phyloP scores from a whole-genome alignment of 257 asterid species.

The Schizonepeta tenuifolia region DNA sequence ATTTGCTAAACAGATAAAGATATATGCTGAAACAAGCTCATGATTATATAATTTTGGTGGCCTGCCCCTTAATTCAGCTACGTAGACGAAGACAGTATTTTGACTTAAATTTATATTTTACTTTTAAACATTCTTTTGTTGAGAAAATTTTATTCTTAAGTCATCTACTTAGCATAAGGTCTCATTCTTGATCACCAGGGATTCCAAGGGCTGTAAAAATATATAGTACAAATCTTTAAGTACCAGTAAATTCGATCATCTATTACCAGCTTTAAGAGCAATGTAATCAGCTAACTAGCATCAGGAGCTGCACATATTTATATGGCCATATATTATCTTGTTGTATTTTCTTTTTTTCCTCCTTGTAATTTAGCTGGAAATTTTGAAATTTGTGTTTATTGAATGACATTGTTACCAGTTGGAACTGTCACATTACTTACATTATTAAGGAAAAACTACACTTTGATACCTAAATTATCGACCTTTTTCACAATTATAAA shows the following conservation, averaged over 20 bases:
- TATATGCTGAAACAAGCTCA: conserved; percentile 26
- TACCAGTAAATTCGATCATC: neutral
- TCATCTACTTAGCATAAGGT: neutral
- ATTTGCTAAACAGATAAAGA: conserved; percentile 58
- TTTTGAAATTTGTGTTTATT: no score
- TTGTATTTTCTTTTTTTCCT: neutral
- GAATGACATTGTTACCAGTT: no score
- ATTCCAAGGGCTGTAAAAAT: neutral
- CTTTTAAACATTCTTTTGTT: no score
- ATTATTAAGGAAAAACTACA: no score
- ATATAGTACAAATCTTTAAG: neutral
- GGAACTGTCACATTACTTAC: no score
- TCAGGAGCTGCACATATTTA: neutral
- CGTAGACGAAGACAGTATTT: neutral
- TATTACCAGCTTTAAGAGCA: neutral
- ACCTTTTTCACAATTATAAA: no score
- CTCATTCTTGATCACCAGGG: neutral
- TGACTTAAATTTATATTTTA: neutral
- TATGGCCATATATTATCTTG: neutral
- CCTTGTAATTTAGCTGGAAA: neutral
- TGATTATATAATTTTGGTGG: conserved; percentile 5
- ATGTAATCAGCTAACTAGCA: neutral
- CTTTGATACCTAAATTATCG: no score
- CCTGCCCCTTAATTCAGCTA: neutral
- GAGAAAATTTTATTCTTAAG: no score